Conservation (phyloP, 129 eudicot species). For the Tanacetum coccineum region DNA sequence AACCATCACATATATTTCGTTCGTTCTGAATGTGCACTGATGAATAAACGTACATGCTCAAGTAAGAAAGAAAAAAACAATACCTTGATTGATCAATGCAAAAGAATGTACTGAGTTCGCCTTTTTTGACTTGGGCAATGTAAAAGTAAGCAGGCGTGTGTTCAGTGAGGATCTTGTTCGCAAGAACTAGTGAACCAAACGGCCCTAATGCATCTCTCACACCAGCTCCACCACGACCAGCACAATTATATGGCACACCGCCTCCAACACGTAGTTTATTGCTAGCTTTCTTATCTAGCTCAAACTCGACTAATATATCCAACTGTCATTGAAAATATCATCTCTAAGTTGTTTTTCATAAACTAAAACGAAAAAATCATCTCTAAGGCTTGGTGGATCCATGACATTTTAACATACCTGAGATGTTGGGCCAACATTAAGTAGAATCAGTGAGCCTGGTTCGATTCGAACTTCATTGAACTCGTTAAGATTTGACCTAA, state of each 20-base stretch:
- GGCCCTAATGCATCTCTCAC: conserved; percentile 55
- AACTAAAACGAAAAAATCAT: no score
- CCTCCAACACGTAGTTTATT: conserved; percentile 31
- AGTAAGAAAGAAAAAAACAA: background rate
- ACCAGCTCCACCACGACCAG: conserved; percentile 48
- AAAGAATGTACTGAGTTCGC: conserved; percentile 35
- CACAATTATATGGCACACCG: conserved; percentile 49
- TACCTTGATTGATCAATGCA: conserved; percentile 60
- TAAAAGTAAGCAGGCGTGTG: conserved; percentile 56
- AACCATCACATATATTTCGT: background rate
- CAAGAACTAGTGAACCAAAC: conserved; percentile 49
- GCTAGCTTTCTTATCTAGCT: conserved; percentile 42
- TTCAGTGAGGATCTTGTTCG: conserved; percentile 46
- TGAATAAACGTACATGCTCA: background rate
- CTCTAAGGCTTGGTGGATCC: no score
- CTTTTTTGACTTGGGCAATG: conserved; percentile 36
- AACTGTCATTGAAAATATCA: conserved; percentile 38
- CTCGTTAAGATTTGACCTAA: conserved; percentile 42
- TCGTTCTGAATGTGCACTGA: background rate
- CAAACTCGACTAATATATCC: conserved; percentile 76
- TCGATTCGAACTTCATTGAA: conserved; percentile 41
- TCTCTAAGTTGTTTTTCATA: background rate
- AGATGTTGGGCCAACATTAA: conserved; percentile 49
- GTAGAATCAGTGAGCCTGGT: conserved; percentile 60
- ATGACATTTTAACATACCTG: conserved; percentile 40